These are phyloP conservation scores for Pleurotus djamor DNA, from an alignment of 768 basidiomycete species.

Conservation along the genomic window DNA sequence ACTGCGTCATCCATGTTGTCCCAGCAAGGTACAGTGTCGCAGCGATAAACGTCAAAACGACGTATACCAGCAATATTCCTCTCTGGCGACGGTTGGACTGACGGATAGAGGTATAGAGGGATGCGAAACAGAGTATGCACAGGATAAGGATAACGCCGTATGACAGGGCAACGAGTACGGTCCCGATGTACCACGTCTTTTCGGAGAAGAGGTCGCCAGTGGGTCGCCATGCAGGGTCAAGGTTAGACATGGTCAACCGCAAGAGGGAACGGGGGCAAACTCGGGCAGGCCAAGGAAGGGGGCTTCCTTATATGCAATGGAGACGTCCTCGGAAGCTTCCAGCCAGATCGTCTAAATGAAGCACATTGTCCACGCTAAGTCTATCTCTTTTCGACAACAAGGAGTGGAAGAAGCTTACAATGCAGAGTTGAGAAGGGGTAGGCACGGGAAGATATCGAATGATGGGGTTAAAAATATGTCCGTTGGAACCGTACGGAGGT, in stretches of 20 bases:
- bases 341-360: no score
- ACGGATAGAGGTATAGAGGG: slow-evolving; percentile 2
- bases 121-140: slow-evolving; percentile 1
- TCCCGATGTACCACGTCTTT: slow-evolving; percentile 15
- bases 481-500: no score
- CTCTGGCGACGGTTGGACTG: neutral
- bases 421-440: no score
- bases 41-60: slow-evolving; percentile 9
- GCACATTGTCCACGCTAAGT: no score
- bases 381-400: no score
- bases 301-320: no score
- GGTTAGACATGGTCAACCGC: neutral
- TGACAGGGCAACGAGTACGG: slow-evolving; percentile 7
- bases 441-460: no score
- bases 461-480: no score
- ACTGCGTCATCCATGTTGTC: slow-evolving; percentile 17
- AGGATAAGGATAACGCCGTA: slow-evolving; percentile 12
- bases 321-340: no score
- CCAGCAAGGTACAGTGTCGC: slow-evolving; percentile 15
- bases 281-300: no score
- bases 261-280: no score
- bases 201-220: slow-evolving; percentile 8
- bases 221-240: neutral
- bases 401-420: no score
- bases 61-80: slow-evolving; percentile 3